Percentiles rank a stretch among this genome's conserved stretches.
These are phyloP conservation scores for Pezicula carpinea DNA, from an alignment of 2,329 filamentous ascomycete genomes.

Conservation along the genomic window DNA sequence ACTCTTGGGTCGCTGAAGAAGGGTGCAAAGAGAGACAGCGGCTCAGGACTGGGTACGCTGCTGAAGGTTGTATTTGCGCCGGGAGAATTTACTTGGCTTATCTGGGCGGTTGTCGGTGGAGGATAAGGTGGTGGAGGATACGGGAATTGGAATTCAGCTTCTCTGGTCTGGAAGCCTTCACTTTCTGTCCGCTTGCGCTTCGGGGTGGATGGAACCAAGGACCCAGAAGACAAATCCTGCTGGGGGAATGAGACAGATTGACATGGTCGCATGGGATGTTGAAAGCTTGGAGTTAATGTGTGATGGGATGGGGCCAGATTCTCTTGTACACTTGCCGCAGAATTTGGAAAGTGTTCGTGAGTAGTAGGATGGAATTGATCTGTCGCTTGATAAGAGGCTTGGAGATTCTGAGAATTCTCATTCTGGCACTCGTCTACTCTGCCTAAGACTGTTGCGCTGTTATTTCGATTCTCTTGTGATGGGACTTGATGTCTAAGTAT, in stretches of 20 bases:
- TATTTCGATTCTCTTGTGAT: no score
- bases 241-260: not conserved
- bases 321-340: not conserved
- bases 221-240: not conserved
- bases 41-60: not conserved
- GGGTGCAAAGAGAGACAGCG: not conserved
- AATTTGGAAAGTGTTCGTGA: not conserved
- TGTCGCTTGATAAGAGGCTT: not conserved
- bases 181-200: not conserved
- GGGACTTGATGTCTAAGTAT: no score
- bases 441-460: no score
- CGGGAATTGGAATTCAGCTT: no score
- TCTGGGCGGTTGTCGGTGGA: no score
- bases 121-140: no score
- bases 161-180: not conserved
- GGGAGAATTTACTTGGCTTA: no score
- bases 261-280: not conserved
- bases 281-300: not conserved
- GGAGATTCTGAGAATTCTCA: not conserved
- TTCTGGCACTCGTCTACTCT: no score
- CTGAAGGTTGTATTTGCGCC: not conserved
- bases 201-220: not conserved
- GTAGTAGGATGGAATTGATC: not conserved
- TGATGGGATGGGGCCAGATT: not conserved
- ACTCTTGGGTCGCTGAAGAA: not conserved